Percentiles rank a stretch among this genome's conserved stretches.
Evolutionary conservation across 805 yeast genomes (phyloP).

Genomic region (Saturnispora galanensis): DNA sequence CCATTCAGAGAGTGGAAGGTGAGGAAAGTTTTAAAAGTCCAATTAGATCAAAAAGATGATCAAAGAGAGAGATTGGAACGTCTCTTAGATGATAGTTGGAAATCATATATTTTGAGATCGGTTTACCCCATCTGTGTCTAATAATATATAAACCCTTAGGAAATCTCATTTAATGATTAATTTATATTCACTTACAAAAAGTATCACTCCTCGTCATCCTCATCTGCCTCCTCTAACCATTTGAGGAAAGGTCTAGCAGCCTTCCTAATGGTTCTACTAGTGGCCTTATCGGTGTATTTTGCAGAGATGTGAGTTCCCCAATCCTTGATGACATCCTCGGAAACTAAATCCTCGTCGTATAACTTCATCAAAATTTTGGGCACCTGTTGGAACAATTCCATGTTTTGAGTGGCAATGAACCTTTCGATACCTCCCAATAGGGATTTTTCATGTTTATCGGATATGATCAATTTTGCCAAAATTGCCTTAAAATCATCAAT

Average conservation of each 20-base stretch:
- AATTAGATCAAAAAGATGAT: slow-evolving; percentile 9
- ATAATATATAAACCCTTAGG: not conserved
- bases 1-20: slow-evolving; percentile 50
- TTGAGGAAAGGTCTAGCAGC: slow-evolving; percentile 93
- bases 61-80: not conserved
- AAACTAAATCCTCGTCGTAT: slow-evolving; percentile 74
- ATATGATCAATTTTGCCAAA: slow-evolving; percentile 62
- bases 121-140: slow-evolving; percentile 7
- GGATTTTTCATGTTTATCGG: slow-evolving; percentile 70
- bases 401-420: slow-evolving; percentile 73
- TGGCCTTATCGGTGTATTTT: slow-evolving; percentile 87
- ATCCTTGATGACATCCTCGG: slow-evolving; percentile 68
- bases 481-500: slow-evolving; percentile 73
- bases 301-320: slow-evolving; percentile 92
- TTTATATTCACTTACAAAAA: not conserved
- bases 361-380: slow-evolving; percentile 76
- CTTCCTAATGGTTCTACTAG: slow-evolving; percentile 86
- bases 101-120: slow-evolving; percentile 1
- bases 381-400: slow-evolving; percentile 52
- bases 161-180: not conserved
- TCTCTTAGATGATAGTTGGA: not conserved
- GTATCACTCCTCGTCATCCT: slow-evolving; percentile 19
- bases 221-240: slow-evolving; percentile 92
- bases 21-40: slow-evolving; percentile 28
- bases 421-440: slow-evolving; percentile 95